Base-by-base conservation (phyloP, 257 asterid genomes). In the Cynanchum wilfordii region DNA sequence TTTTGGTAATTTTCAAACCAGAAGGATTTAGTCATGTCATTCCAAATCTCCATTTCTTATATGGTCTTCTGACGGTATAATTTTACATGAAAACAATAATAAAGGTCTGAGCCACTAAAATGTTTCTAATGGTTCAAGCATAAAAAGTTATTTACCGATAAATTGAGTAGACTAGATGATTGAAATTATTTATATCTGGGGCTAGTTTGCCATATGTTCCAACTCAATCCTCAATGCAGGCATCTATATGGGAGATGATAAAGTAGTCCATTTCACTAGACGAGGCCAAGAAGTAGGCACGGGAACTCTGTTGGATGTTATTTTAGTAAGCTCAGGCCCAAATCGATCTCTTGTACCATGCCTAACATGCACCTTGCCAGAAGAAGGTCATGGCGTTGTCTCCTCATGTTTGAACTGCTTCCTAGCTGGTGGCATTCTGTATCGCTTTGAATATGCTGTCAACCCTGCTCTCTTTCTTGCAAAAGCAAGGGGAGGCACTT, bases 281-380 rank as follows among this genome's bases (percentile, higher is more conserved):
- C 99, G 89, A 6, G 98, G 99, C 77, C 96, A 91, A 77, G 99
- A 94, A 83, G 87, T 94, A 17, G 97, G 97, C 25, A 91, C 99
- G 0, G 99, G 97, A 50, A 91, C 97, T 7, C 50, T 86, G 25
- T 65, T 94, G 74, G 99, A 94, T 71, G 12, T 81, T 77, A 56
- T 94, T n/a, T 69, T 91, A 68, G 84, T 89, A 36, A 91, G 97
- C 84, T 94, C 99, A 27, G 91, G 85, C 42, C 97, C 96, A 4
- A 56, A 73, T 25, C 89, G 86, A 10, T 73, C 90, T 11, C 85
- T 8, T 36, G 36, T 83, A 7, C 95, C 92, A 7, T 95, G 99
- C 83, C 77, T 91, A 70, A 82, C 88, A 3, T 95, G 98, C 72
- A 68, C 76, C 66, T 87, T 89, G 12, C 22, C 75, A 1, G 84